Evolutionary conservation across 2,329 filamentous ascomycete species (phyloP).

Genomic region (Bipolaris oryzae): DNA sequence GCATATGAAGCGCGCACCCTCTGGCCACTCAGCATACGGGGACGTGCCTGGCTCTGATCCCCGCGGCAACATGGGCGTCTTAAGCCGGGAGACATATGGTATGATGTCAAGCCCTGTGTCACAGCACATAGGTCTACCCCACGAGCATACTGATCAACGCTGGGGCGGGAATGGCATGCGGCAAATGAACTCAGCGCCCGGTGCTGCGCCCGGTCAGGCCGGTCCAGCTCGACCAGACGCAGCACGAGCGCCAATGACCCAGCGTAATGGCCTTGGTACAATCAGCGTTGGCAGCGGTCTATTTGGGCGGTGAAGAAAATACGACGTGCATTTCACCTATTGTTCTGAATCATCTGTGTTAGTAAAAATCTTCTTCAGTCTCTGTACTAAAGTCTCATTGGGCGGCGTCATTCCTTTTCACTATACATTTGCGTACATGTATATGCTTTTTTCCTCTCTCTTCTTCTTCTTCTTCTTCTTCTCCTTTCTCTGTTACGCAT

Average conservation of each 20-base stretch:
- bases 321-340: not conserved
- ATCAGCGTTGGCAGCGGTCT: constrained; percentile 42
- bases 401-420: not conserved
- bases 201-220: constrained; percentile 19
- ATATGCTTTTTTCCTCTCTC: not conserved
- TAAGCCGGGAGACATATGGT: constrained; percentile 38
- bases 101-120: constrained; percentile 40
- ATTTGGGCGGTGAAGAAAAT: constrained; percentile 36
- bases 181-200: constrained; percentile 23
- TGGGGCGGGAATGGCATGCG: constrained; percentile 31
- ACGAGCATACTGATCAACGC: constrained; percentile 35
- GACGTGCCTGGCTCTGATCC: constrained; percentile 38
- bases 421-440: not conserved
- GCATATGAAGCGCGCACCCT: constrained; percentile 46
- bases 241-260: constrained; percentile 31
- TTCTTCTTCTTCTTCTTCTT: no score
- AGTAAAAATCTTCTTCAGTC: constrained; percentile 2
- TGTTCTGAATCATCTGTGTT: constrained; percentile 12
- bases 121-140: constrained; percentile 30
- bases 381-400: constrained; percentile 2
- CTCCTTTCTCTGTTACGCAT: not conserved
- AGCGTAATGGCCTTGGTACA: constrained; percentile 39
- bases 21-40: constrained; percentile 32
- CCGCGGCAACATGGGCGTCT: constrained; percentile 30
- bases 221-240: constrained; percentile 30